These are phyloP conservation scores for Globisporangium recalcitrans DNA, from an alignment of 352 stramenopile species.

Conservation along the genomic window DNA sequence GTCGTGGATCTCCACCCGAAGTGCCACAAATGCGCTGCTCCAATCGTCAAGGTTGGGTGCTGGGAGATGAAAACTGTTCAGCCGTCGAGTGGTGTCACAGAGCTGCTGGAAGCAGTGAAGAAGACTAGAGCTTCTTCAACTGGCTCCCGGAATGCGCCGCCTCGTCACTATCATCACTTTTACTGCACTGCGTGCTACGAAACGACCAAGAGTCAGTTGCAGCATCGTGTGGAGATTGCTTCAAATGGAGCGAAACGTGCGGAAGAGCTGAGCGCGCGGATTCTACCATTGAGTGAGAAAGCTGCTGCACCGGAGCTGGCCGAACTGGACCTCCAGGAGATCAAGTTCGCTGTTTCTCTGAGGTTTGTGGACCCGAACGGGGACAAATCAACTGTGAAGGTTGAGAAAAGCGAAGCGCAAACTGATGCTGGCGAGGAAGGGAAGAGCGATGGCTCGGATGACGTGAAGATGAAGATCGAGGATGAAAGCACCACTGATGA, in stretches of 20 bases:
- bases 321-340: conserved; percentile 74
- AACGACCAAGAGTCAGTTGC: conserved; percentile 65
- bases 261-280: conserved; percentile 53
- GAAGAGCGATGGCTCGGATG: conserved; percentile 12
- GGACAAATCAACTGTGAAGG: conserved; percentile 16
- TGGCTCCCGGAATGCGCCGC: conserved; percentile 57
- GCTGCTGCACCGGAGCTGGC: conserved; percentile 49
- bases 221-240: conserved; percentile 71
- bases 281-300: conserved; percentile 60
- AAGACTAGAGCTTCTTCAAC: conserved; percentile 61
- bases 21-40: conserved; percentile 85
- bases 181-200: conserved; percentile 72
- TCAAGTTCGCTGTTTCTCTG: conserved; percentile 66
- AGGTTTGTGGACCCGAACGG: conserved; percentile 49
- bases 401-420: conserved; percentile 12
- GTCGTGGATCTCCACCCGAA: conserved; percentile 93
- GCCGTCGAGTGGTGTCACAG: conserved; percentile 54
- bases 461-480: conserved; percentile 17
- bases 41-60: conserved; percentile 83
- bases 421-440: conserved; percentile 8
- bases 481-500: not conserved
- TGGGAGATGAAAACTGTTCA: conserved; percentile 76
- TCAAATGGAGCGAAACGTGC: conserved; percentile 58
- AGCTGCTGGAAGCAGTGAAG: conserved; percentile 77
- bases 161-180: conserved; percentile 81